Percentiles rank a stretch among this genome's conserved stretches.
Conservation (phyloP, 495 filamentous ascomycete genomes). For the Daldinia grandis region DNA sequence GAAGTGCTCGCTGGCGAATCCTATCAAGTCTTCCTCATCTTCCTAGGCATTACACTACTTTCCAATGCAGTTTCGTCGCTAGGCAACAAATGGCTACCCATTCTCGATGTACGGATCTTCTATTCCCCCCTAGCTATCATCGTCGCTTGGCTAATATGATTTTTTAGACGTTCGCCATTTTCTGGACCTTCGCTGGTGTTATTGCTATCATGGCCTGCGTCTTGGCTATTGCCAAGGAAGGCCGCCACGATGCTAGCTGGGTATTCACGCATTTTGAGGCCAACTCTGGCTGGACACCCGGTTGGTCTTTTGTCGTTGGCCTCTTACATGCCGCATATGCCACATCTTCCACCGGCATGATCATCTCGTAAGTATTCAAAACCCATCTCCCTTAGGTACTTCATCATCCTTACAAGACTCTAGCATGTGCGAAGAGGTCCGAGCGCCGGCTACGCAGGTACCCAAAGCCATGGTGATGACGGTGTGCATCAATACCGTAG, state of each 20-base stretch:
- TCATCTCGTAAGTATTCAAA: constrained; percentile 52
- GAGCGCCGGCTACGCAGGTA: constrained; percentile 56
- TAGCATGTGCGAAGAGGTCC: constrained; percentile 62
- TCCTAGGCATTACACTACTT: constrained; percentile 63
- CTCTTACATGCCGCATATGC: constrained; percentile 60
- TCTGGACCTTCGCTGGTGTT: constrained; percentile 60
- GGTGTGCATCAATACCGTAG: constrained; percentile 57
- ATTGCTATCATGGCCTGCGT: constrained; percentile 56
- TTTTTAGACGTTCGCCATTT: constrained; percentile 57
- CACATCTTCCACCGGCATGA: constrained; percentile 63
- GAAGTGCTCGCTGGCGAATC: constrained; percentile 53
- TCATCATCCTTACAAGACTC: constrained; percentile 19
- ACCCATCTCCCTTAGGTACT: not conserved
- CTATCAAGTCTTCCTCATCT: constrained; percentile 69
- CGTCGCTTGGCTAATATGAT: not conserved
- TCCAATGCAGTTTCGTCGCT: constrained; percentile 65
- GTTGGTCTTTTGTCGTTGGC: constrained; percentile 60
- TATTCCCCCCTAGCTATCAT: not conserved
- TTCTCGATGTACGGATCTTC: constrained; percentile 58
- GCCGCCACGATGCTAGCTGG: constrained; percentile 51
- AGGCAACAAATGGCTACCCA: constrained; percentile 63
- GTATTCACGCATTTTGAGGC: constrained; percentile 57
- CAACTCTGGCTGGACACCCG: constrained; percentile 58
- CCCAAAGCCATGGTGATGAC: constrained; percentile 62
- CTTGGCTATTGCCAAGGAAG: constrained; percentile 56